Evolutionary conservation across 2,329 filamentous ascomycete species (phyloP).

Genomic region (Aureobasidium namibiae): DNA sequence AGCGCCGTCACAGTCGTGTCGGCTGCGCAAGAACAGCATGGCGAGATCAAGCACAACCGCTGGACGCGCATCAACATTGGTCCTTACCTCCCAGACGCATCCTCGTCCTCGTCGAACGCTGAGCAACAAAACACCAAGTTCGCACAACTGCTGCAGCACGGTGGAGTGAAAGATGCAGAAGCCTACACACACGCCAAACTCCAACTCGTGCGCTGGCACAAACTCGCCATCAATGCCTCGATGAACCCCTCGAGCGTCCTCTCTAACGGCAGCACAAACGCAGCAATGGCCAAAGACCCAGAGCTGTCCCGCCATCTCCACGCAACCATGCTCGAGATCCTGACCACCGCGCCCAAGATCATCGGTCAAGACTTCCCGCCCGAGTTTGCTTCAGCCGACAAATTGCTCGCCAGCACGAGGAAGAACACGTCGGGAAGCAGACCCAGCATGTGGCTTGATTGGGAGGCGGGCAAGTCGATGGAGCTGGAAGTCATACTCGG

Average conservation of each 20-base stretch:
- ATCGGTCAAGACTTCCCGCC: constrained; percentile 53
- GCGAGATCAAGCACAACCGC: constrained; percentile 59
- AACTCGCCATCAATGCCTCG: constrained; percentile 66
- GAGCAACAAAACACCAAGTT: constrained; percentile 43
- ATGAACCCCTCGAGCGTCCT: constrained; percentile 68
- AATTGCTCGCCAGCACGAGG: constrained; percentile 55
- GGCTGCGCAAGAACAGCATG: constrained; percentile 56
- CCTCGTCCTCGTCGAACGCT: constrained; percentile 28
- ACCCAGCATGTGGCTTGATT: constrained; percentile 48
- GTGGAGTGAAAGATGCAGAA: constrained; percentile 58
- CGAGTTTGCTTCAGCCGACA: constrained; percentile 54
- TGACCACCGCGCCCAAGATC: constrained; percentile 54
- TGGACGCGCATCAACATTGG: constrained; percentile 67
- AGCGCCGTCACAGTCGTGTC: constrained; percentile 63
- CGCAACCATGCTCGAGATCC: constrained; percentile 63
- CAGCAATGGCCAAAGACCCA: constrained; percentile 55
- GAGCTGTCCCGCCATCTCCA: constrained; percentile 55
- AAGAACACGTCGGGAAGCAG: constrained; percentile 54
- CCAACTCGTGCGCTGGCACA: constrained; percentile 67
- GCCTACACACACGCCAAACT: constrained; percentile 57
- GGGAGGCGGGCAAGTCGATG: constrained; percentile 53
- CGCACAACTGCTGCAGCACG: constrained; percentile 48
- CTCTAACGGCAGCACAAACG: constrained; percentile 55
- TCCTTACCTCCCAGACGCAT: constrained; percentile 48
- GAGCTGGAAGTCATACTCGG: constrained; percentile 67